These are phyloP conservation scores for Nemophila menziesii DNA, from an alignment of 257 asterid species.

Conservation along the genomic window DNA sequence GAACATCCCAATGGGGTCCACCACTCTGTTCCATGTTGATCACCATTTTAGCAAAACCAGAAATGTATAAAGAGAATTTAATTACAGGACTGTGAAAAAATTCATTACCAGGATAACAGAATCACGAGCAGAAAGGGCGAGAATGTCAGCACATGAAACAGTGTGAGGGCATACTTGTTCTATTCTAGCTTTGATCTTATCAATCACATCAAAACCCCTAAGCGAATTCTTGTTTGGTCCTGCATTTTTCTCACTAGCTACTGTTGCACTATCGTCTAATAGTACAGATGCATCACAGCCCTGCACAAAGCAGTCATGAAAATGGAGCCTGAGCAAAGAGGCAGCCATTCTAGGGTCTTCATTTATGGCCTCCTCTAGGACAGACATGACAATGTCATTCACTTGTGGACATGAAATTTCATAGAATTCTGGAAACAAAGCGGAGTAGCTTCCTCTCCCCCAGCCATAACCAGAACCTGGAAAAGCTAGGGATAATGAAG, in stretches of 20 bases:
- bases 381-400: slow-evolving; percentile 56
- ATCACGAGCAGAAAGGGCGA: slow-evolving; percentile 73
- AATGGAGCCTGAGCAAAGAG: slow-evolving; percentile 58
- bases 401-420: slow-evolving; percentile 65
- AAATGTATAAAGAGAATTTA: not conserved
- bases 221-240: slow-evolving; percentile 60
- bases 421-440: slow-evolving; percentile 41
- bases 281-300: slow-evolving; percentile 75
- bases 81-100: no score
- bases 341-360: slow-evolving; percentile 68
- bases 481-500: slow-evolving; percentile 24
- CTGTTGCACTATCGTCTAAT: slow-evolving; percentile 31
- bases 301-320: slow-evolving; percentile 70
- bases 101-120: slow-evolving; percentile 52
- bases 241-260: slow-evolving; percentile 53
- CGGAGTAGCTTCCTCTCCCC: slow-evolving; percentile 19
- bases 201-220: slow-evolving; percentile 66
- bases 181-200: slow-evolving; percentile 53
- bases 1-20: slow-evolving; percentile 19
- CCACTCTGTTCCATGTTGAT: slow-evolving; percentile 3
- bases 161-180: slow-evolving; percentile 72
- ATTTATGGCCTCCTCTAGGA: slow-evolving; percentile 48
- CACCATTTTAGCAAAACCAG: slow-evolving; percentile 3
- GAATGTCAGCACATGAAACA: slow-evolving; percentile 70
- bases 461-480: slow-evolving; percentile 18